Conservation (phyloP, 495 filamentous ascomycete species). For the Hypoxylon fuscum region DNA sequence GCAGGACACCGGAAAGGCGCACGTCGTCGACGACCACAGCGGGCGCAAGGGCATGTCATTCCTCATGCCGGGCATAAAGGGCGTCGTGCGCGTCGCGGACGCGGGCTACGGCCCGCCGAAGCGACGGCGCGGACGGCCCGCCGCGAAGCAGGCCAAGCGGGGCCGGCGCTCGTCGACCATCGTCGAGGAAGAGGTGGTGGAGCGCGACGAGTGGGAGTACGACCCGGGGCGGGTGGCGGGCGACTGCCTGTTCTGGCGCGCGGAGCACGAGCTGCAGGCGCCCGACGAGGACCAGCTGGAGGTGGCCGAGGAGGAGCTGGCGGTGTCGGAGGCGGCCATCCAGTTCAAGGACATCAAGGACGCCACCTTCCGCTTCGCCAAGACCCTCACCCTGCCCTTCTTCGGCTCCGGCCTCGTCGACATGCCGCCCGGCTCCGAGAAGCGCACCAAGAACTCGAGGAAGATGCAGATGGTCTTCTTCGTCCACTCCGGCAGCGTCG, state of each 20-base stretch:
- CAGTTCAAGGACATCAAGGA: conserved; percentile 77
- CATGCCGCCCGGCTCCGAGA: conserved; percentile 79
- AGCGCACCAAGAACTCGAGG: conserved; percentile 87
- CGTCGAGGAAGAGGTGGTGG: conserved; percentile 55
- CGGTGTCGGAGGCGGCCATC: conserved; percentile 78
- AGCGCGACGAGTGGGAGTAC: conserved; percentile 61
- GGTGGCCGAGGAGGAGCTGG: conserved; percentile 70
- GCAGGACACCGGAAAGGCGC: conserved; percentile 66
- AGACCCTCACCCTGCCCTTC: conserved; percentile 82
- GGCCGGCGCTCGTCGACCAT: conserved; percentile 15
- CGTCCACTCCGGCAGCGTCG: conserved; percentile 78
- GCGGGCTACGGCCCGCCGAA: conserved; percentile 42
- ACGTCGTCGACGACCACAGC: conserved; percentile 50
- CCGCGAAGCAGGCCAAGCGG: conserved; percentile 27
- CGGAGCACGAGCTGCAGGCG: conserved; percentile 53
- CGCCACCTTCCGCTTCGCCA: conserved; percentile 83
- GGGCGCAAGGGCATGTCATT: no score
- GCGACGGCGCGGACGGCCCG: conserved; percentile 42
- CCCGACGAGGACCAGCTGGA: conserved; percentile 57
- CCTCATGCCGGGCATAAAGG: conserved; percentile 72
- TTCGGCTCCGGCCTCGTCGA: conserved; percentile 91
- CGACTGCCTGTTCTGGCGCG: conserved; percentile 57
- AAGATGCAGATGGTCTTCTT: conserved; percentile 98
- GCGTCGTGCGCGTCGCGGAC: conserved; percentile 78
- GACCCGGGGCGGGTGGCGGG: conserved; percentile 56